A percentile compares a stretch with the other conserved stretches of the same genome.
phyloP scores from a whole-genome alignment of 192 early-diverging fungal species.

The Paraglomus brasilianum region DNA sequence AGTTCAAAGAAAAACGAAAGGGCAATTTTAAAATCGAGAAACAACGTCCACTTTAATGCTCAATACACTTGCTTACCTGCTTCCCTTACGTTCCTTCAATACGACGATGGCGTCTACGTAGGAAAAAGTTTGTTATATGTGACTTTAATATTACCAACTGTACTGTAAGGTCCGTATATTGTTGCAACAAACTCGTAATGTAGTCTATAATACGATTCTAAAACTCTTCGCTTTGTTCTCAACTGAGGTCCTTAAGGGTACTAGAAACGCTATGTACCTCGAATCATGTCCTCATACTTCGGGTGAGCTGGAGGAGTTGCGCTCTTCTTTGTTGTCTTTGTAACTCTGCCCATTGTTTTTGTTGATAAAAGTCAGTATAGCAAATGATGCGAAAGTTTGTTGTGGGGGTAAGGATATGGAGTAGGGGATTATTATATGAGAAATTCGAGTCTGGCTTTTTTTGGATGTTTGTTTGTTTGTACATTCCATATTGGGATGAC shows the following conservation, averaged over 20 bases:
- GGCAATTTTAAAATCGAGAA: not conserved
- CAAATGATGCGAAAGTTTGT: no score
- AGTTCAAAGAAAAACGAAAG: not conserved
- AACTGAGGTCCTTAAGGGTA: no score
- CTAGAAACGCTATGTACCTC: not conserved
- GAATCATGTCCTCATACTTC: constrained; percentile 29
- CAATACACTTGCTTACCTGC: constrained; percentile 12
- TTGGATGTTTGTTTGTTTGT: no score
- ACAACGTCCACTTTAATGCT: not conserved
- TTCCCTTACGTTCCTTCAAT: constrained; percentile 31
- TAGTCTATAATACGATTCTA: no score
- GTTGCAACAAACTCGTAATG: no score
- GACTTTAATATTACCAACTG: not conserved
- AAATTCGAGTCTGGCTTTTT: no score
- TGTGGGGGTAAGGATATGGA: no score
- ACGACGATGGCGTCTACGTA: constrained; percentile 21
- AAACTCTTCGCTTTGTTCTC: no score
- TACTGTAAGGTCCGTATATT: no score
- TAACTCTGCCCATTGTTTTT: constrained; percentile 23
- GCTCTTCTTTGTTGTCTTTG: constrained; percentile 4
- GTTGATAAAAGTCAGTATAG: no score
- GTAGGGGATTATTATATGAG: no score
- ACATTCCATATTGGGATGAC: no score
- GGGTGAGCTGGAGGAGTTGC: constrained; percentile 14
- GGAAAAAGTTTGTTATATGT: not conserved